These are phyloP conservation scores for Suillus luteus DNA, from an alignment of 768 basidiomycete species.

Conservation along the genomic window DNA sequence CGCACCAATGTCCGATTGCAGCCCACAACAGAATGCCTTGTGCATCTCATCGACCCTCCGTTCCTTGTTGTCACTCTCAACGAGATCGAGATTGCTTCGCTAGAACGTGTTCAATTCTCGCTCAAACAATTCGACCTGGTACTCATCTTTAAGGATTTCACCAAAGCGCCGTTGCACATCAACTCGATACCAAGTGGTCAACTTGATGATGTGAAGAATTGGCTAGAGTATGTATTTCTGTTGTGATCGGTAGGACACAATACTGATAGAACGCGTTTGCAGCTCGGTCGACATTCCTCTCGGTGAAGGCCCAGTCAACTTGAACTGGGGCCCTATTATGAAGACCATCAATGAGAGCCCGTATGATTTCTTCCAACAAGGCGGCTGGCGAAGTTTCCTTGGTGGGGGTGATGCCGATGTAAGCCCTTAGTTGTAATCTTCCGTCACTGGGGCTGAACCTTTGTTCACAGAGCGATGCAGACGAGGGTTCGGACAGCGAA, in stretches of 20 bases:
- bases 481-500: conserved; percentile 64
- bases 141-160: conserved; percentile 96
- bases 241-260: background rate
- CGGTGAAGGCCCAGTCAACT: conserved; percentile 93
- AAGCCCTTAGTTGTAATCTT: conserved; percentile 24
- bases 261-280: conserved; percentile 12
- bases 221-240: conserved; percentile 80
- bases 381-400: conserved; percentile 94
- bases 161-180: conserved; percentile 88
- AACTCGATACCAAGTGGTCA: conserved; percentile 91
- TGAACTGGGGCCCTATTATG: conserved; percentile 99
- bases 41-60: conserved; percentile 92
- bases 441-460: conserved; percentile 39
- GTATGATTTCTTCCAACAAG: conserved; percentile 91
- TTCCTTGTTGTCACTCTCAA: conserved; percentile 93
- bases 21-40: conserved; percentile 95
- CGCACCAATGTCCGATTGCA: conserved; percentile 92
- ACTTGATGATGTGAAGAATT: conserved; percentile 97
- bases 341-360: conserved; percentile 97
- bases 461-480: conserved; percentile 53
- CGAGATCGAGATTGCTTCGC: conserved; percentile 95
- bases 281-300: conserved; percentile 97
- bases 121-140: conserved; percentile 97
- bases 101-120: conserved; percentile 96
- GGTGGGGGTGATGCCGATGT: conserved; percentile 74